Evolutionary conservation across 2,329 filamentous ascomycete genomes (phyloP).

Genomic region (Aspergillus caelatus): DNA sequence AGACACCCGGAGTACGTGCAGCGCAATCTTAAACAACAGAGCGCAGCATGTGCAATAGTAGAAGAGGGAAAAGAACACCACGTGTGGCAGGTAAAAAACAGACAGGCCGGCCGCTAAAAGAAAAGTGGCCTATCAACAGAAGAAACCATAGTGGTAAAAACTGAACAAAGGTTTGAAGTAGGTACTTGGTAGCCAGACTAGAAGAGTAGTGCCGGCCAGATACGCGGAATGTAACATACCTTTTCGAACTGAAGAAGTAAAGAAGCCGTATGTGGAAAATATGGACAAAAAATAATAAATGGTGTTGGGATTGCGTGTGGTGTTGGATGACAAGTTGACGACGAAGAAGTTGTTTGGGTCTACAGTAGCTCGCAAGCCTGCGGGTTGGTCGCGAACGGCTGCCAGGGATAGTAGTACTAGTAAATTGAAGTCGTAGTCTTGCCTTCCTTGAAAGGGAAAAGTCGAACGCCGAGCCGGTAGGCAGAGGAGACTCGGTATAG

Average conservation of each 20-base stretch:
- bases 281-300: not conserved
- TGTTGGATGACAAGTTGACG: not conserved
- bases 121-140: not conserved
- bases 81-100: not conserved
- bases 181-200: constrained; percentile 1
- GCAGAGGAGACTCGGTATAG: constrained; percentile 14
- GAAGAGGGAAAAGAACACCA: constrained; percentile 7
- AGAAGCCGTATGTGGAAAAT: not conserved
- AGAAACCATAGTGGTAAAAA: not conserved
- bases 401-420: constrained; percentile 36
- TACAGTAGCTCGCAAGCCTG: constrained; percentile 11
- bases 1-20: constrained; percentile 31
- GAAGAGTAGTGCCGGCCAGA: not conserved
- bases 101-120: not conserved
- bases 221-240: constrained; percentile 24
- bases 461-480: constrained; percentile 24
- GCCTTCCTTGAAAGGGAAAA: constrained; percentile 23
- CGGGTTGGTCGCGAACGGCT: constrained; percentile 27
- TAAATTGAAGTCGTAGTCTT: constrained; percentile 17
- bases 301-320: not conserved
- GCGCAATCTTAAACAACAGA: constrained; percentile 16
- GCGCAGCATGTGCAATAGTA: constrained; percentile 3
- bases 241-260: constrained; percentile 12
- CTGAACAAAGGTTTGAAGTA: constrained; percentile 2
- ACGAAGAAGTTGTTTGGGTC: constrained; percentile 11